Conservation (phyloP, 2,329 filamentous ascomycete genomes). For the Colletotrichum sp. region DNA sequence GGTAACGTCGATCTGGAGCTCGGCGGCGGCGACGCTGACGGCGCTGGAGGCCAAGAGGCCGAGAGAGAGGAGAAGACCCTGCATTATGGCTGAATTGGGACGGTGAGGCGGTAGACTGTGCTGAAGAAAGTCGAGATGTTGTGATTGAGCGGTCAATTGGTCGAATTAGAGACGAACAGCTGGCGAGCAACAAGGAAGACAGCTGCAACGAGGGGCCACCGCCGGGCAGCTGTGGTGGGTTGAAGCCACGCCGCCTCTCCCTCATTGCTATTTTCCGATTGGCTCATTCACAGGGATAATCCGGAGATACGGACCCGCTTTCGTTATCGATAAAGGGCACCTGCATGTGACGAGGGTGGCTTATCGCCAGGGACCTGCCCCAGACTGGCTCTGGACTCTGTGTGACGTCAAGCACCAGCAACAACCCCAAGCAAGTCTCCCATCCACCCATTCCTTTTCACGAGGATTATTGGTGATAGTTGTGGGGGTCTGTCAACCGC, state of each 20-base stretch:
- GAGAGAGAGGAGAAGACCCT: slow-evolving; percentile 50
- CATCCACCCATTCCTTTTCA: background rate
- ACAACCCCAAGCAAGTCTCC: background rate
- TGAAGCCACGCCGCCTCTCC: slow-evolving; percentile 18
- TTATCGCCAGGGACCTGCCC: background rate
- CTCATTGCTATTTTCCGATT: background rate
- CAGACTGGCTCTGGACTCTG: background rate
- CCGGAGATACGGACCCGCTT: background rate
- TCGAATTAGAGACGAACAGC: slow-evolving; percentile 1
- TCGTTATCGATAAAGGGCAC: slow-evolving; percentile 2
- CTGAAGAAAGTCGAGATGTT: background rate
- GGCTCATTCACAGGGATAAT: background rate
- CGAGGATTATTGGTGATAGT: background rate
- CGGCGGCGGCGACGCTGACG: slow-evolving; percentile 57
- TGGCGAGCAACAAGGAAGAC: slow-evolving; percentile 7
- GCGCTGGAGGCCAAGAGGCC: slow-evolving; percentile 58
- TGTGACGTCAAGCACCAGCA: slow-evolving; percentile 1
- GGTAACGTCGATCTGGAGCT: slow-evolving; percentile 81
- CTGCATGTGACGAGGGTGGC: background rate
- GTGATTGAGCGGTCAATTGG: background rate
- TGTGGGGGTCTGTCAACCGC: background rate
- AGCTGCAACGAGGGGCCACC: slow-evolving; percentile 7
- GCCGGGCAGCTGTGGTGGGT: background rate
- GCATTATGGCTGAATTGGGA: slow-evolving; percentile 45
- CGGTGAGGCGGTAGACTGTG: background rate